Percentiles rank a stretch among this genome's conserved stretches.
Conservation (phyloP, 2,329 filamentous ascomycete species). For the Lasiodiplodia hormozganensis region DNA sequence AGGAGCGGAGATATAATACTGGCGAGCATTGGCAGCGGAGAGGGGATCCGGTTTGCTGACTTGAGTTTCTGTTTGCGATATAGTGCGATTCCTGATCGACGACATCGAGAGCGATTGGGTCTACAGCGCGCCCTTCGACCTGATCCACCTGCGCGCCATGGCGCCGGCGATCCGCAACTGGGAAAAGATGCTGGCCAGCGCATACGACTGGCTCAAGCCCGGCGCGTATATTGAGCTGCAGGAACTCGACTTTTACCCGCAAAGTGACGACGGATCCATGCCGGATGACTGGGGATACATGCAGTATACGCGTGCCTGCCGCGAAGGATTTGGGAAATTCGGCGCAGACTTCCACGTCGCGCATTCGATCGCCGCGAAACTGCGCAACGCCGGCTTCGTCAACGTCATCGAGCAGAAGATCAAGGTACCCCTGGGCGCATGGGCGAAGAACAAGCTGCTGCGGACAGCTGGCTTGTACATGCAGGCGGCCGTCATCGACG, state of each 20-base stretch:
- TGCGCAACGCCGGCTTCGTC: constrained; percentile 51
- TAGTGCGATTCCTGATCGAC: constrained; percentile 58
- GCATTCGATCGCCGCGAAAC: constrained; percentile 28
- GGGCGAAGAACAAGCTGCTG: constrained; percentile 34
- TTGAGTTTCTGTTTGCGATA: not conserved
- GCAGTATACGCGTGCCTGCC: constrained; percentile 1
- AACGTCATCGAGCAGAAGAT: constrained; percentile 47
- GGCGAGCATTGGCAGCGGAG: too few relatives aligned
- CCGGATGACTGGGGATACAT: constrained; percentile 19
- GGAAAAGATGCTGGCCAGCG: constrained; percentile 57
- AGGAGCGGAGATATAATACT: not conserved
- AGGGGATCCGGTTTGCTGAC: constrained; percentile 2
- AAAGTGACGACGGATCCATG: constrained; percentile 54
- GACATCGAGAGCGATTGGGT: constrained; percentile 55
- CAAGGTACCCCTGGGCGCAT: constrained; percentile 39
- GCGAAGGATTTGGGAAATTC: constrained; percentile 16
- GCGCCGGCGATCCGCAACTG: constrained; percentile 58
- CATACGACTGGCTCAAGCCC: constrained; percentile 46
- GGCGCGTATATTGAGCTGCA: constrained; percentile 60
- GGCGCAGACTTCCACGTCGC: constrained; percentile 19
- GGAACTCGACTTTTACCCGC: constrained; percentile 50
- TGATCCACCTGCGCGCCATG: constrained; percentile 60
- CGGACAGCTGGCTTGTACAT: constrained; percentile 39
- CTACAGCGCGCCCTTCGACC: constrained; percentile 50
- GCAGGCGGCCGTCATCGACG: constrained; percentile 28